A percentile compares a stretch with the other conserved stretches of the same genome.
Evolutionary conservation across 768 basidiomycete species (phyloP).

Genomic region (Pisolithus sp.): DNA sequence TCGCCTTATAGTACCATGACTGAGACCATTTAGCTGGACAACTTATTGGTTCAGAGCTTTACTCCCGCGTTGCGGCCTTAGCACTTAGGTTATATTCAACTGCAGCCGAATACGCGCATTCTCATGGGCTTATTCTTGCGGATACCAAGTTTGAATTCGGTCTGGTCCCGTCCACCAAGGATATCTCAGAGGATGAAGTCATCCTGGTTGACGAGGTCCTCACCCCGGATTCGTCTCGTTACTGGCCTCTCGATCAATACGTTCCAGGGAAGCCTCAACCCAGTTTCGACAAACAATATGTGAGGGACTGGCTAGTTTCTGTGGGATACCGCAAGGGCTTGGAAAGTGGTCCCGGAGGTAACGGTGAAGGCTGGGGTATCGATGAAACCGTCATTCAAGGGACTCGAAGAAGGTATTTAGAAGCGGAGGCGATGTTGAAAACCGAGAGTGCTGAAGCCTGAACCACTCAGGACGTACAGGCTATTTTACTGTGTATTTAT

Average conservation of each 20-base stretch:
- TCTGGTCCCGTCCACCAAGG: slow-evolving; percentile 42
- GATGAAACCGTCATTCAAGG: slow-evolving; percentile 69
- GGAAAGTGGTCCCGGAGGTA: slow-evolving; percentile 65
- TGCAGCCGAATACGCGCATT: slow-evolving; percentile 67
- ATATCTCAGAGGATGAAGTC: slow-evolving; percentile 37
- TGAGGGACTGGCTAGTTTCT: slow-evolving; percentile 81
- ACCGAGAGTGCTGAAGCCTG: not conserved
- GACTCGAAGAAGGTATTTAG: slow-evolving; percentile 73
- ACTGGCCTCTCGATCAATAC: slow-evolving; percentile 84
- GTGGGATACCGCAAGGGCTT: slow-evolving; percentile 72
- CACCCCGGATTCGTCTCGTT: slow-evolving; percentile 95
- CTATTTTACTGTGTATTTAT: not conserved
- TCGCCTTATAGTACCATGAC: not conserved
- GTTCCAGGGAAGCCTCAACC: slow-evolving; percentile 68
- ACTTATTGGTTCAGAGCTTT: slow-evolving; percentile 63
- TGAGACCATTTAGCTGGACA: slow-evolving; percentile 41
- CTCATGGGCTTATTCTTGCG: slow-evolving; percentile 84
- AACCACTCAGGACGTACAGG: not conserved
- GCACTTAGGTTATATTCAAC: slow-evolving; percentile 64
- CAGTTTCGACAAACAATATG: slow-evolving; percentile 95
- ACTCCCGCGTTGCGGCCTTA: slow-evolving; percentile 47
- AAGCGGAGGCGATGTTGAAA: slow-evolving; percentile 61
- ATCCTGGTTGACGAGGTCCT: slow-evolving; percentile 95
- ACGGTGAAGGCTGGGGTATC: slow-evolving; percentile 73
- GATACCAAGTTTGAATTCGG: slow-evolving; percentile 99